phyloP scores from a whole-genome alignment of 73 alveolate genomes.

The Vitrella brassicaformis region DNA sequence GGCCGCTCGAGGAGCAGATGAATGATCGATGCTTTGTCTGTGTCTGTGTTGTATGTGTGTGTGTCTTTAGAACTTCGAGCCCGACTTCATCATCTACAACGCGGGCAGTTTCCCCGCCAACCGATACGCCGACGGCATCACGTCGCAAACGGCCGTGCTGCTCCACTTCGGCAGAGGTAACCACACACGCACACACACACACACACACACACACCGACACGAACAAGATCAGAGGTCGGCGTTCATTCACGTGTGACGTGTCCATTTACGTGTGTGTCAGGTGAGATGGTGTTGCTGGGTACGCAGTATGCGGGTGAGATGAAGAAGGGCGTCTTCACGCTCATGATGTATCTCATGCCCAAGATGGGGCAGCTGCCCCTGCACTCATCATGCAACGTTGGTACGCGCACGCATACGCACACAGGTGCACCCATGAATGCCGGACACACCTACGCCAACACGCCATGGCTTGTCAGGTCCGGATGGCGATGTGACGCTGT shows the following conservation, averaged over 20 bases:
- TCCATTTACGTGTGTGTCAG: too few species aligned
- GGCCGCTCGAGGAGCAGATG: slow-evolving; percentile 16
- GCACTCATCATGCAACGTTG: slow-evolving; percentile 63
- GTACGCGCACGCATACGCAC: too few species aligned
- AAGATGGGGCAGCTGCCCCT: slow-evolving; percentile 67
- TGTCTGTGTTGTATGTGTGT: neutral
- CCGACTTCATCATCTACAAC: slow-evolving; percentile 44
- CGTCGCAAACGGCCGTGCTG: slow-evolving; percentile 67
- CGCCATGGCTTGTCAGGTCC: slow-evolving; percentile 37
- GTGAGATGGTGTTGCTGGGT: slow-evolving; percentile 77
- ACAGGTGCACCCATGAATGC: too few species aligned
- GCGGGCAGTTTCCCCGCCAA: slow-evolving; percentile 86
- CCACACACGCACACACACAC: too few species aligned
- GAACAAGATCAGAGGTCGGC: too few species aligned
- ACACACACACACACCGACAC: too few species aligned
- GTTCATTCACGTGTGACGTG: too few species aligned
- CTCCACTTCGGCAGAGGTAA: slow-evolving; percentile 61
- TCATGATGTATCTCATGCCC: slow-evolving; percentile 63
- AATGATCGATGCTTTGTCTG: too few species aligned
- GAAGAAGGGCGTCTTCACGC: slow-evolving; percentile 83
- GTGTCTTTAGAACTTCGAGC: neutral
- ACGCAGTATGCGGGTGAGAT: slow-evolving; percentile 90
- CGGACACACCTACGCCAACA: too few species aligned
- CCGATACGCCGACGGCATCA: slow-evolving; percentile 63
- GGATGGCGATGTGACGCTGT: slow-evolving; percentile 74